Evolutionary conservation across 2,329 filamentous ascomycete genomes (phyloP), one percentile per base, ranked within the genome.

Genomic region (Ampelomyces quisqualis): DNA sequence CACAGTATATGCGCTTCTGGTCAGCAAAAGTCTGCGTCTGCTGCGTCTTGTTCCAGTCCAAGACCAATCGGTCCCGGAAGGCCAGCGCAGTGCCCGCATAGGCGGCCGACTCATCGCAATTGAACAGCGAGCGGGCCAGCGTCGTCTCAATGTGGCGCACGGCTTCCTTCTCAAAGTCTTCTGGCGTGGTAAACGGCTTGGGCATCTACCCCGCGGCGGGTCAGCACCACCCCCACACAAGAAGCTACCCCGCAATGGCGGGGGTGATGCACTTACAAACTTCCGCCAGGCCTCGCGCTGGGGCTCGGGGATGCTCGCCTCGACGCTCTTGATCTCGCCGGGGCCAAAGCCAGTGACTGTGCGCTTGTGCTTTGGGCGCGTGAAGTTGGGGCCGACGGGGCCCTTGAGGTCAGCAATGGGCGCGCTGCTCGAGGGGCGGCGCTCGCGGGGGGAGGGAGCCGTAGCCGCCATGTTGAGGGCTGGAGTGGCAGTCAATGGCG

Each of bases 41-140:
- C 74, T 98, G 93, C 32, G 93, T 98, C 72, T 85, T 90, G 75
- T 97, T 98, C 93, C 93, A 98, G 57, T 95, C 89, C 50, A 93
- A 84, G 62, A 98, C 85, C 65, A 98, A 77, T 37, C 90, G 85
- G 69, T 98, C 91, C 62, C 93, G 82, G 73, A 98, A 91, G 18
- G 93, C 91, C 60, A 98, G 75, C 53, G 89, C 88, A 29, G 90
- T 89, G 52, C 91, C 93, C 6, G 87, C 82, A 70, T 98, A 98
- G 21, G 90, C 90, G 38, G 93, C 93, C 39, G 77, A 70, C 72
- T 98, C 93, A 75, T 98, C 90, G 72, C 93, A 98, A 72, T 98
- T 98, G 80, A 91, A 97, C 69, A 98, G 81, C 63, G 90, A 96
- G 47, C 93, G 88, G 49, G 93, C 93, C 47, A 98, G 79, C 3